Percentiles rank a stretch among this genome's conserved stretches.
Conservation (phyloP, 2,329 filamentous ascomycete species). For the Karstenula rhodostoma region DNA sequence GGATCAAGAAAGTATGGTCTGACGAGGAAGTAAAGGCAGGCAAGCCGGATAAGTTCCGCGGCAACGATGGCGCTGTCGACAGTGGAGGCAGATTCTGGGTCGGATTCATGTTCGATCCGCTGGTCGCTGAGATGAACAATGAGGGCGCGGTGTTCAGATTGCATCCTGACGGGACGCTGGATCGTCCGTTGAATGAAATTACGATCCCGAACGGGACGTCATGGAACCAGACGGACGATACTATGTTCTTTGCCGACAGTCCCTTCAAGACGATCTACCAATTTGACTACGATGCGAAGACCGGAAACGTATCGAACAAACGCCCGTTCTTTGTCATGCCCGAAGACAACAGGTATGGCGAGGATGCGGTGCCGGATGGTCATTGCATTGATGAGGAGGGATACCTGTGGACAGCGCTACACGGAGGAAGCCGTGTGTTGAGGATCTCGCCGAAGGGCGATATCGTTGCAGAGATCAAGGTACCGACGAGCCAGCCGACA, state of each 20-base stretch:
- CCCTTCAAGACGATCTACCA: slow-evolving; percentile 73
- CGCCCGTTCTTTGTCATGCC: slow-evolving; percentile 77
- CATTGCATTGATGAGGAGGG: slow-evolving; percentile 84
- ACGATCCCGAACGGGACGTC: slow-evolving; percentile 86
- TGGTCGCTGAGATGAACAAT: slow-evolving; percentile 61
- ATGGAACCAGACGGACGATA: slow-evolving; percentile 77
- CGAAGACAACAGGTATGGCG: slow-evolving; percentile 58
- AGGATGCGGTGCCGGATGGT: slow-evolving; percentile 73
- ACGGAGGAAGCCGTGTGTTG: slow-evolving; percentile 78
- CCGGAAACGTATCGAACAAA: slow-evolving; percentile 71
- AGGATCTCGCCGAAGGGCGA: slow-evolving; percentile 74
- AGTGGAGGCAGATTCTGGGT: slow-evolving; percentile 84
- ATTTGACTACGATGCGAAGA: slow-evolving; percentile 74
- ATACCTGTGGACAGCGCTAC: slow-evolving; percentile 90
- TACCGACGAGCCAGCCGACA: slow-evolving; percentile 82
- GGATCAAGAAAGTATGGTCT: slow-evolving; percentile 65
- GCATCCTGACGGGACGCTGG: slow-evolving; percentile 66
- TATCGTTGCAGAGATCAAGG: slow-evolving; percentile 75
- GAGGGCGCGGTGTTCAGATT: slow-evolving; percentile 75
- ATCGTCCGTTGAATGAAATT: slow-evolving; percentile 68
- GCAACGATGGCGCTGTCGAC: slow-evolving; percentile 86
- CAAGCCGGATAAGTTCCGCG: slow-evolving; percentile 63
- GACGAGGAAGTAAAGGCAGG: slow-evolving; percentile 56
- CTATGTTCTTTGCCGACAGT: slow-evolving; percentile 85
- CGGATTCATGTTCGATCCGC: slow-evolving; percentile 85